A percentile compares a stretch with the other conserved stretches of the same genome.
Conservation (phyloP, 2,329 filamentous ascomycete species). For the Xylariaceae sp. region DNA sequence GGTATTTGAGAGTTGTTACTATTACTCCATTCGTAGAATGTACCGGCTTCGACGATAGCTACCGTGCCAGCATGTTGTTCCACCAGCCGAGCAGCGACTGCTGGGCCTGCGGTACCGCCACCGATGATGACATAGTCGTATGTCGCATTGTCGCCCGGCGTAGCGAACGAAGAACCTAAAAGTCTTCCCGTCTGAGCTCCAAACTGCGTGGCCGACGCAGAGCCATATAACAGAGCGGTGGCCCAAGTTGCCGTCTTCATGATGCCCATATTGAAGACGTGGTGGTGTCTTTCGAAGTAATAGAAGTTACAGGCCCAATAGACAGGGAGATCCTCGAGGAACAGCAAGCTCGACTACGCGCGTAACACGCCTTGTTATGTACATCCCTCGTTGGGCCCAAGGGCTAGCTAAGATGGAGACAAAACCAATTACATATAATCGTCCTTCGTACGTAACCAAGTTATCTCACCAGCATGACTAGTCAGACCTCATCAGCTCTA, state of each 20-base stretch:
- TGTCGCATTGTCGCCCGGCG: slow-evolving; percentile 18
- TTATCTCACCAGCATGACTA: too few species aligned
- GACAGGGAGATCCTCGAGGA: neutral
- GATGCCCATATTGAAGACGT: neutral
- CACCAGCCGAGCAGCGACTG: slow-evolving; percentile 32
- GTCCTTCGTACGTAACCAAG: too few species aligned
- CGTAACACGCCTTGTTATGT: too few species aligned
- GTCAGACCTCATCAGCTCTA: too few species aligned
- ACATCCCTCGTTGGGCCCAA: too few species aligned
- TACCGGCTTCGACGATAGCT: slow-evolving; percentile 38
- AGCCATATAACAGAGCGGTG: slow-evolving; percentile 10
- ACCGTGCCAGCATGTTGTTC: slow-evolving; percentile 33
- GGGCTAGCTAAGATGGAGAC: too few species aligned
- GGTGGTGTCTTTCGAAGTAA: slow-evolving; percentile 6
- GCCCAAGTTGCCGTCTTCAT: slow-evolving; percentile 10
- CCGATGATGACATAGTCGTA: slow-evolving; percentile 33
- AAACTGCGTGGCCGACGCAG: slow-evolving; percentile 6
- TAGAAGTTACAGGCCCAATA: slow-evolving; percentile 6
- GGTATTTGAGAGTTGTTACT: slow-evolving; percentile 22
- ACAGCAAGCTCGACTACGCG: slow-evolving; percentile 9
- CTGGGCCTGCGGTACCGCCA: slow-evolving; percentile 38
- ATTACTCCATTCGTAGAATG: slow-evolving; percentile 31
- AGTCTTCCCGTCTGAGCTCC: slow-evolving; percentile 11
- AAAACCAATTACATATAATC: too few species aligned
- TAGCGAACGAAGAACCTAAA: slow-evolving; percentile 16